Evolutionary conservation across 768 basidiomycete species (phyloP), one percentile per base, ranked within the genome.

Genomic region (Mycena olivaceomarginata): DNA sequence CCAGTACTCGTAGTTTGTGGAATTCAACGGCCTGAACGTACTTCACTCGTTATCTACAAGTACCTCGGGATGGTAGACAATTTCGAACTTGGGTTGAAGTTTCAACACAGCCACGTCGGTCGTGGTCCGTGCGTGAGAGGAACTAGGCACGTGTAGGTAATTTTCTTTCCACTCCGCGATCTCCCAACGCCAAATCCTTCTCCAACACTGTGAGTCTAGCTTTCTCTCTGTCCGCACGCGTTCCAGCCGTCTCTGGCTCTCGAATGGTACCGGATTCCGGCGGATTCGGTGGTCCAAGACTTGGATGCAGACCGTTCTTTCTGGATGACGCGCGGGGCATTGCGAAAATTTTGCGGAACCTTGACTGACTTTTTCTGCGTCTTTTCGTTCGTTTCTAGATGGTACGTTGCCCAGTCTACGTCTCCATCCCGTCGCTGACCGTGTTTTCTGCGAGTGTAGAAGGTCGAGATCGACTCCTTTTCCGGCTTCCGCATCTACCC

Each of bases 391-490:
- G 60, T 51, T 63, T 59, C 25, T 41, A 77, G 76, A 77, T 77
- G 76, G 76, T 77, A 66, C 67, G 76, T 64, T 15, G 18, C 12
- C 41, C 12, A 7, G 5, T 41, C 15, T 56, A 0, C 15, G 40
- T 39, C 15, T 18, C 46, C 22, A 43, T 6, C 2, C 11, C 37
- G n/a, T 39, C 59, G 60, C 67, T 74, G 46, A 73, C 69, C 13
- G 60, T n/a, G 0, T 37, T 60, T 59, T 31, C 65, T 76, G 25
- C 66, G 86, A 86, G 86, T 83, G 75, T 75, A 96, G 95, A 99
- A 99, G 94, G 94, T 99, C 91, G 98, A 99, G 89, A 95, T 97
- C 90, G 98, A 99, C 91, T 94, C 94, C 75, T 99, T 99, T 93
- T 98, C 97, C 83, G 96, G 96, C 83, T 97, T 91, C 93, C 94